Percentiles rank a stretch among this genome's conserved stretches.
Conservation (phyloP, 169 alveolate species). For the Plasmodium inui region DNA sequence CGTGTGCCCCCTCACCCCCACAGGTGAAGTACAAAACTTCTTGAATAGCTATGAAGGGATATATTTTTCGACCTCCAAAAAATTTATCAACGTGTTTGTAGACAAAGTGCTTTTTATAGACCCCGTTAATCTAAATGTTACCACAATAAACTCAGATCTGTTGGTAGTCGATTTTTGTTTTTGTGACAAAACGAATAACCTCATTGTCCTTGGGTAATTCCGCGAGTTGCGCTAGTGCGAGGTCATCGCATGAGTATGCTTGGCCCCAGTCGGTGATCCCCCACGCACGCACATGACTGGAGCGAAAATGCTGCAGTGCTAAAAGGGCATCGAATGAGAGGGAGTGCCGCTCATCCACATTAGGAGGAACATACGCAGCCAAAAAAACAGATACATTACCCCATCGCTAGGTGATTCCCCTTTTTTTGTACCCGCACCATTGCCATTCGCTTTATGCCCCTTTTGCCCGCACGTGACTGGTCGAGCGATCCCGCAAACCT, state of each 20-base stretch:
- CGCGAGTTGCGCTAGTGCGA: not conserved
- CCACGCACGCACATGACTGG: too few relatives aligned
- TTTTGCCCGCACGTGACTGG: not conserved
- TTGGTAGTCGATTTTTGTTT: conserved; percentile 44
- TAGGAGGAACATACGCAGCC: too few relatives aligned
- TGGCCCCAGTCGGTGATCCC: too few relatives aligned
- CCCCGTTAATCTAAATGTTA: conserved; percentile 36
- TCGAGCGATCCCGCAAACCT: not conserved
- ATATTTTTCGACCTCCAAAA: conserved; percentile 33
- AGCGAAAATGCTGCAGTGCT: not conserved
- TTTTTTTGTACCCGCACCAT: not conserved
- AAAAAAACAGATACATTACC: not conserved
- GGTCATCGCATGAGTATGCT: not conserved
- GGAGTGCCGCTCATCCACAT: not conserved
- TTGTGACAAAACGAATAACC: conserved; percentile 39
- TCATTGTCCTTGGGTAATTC: conserved; percentile 53
- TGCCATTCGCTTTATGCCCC: not conserved
- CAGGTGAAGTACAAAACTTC: conserved; percentile 51
- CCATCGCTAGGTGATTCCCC: not conserved
- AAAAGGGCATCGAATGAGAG: not conserved
- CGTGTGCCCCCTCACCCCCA: not conserved
- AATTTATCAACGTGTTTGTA: conserved; percentile 62
- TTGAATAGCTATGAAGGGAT: conserved; percentile 55
- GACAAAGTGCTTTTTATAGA: conserved; percentile 59
- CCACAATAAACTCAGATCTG: conserved; percentile 45